phyloP scores from a whole-genome alignment of 2,329 filamentous ascomycete species.

The Colletotrichum musicola region DNA sequence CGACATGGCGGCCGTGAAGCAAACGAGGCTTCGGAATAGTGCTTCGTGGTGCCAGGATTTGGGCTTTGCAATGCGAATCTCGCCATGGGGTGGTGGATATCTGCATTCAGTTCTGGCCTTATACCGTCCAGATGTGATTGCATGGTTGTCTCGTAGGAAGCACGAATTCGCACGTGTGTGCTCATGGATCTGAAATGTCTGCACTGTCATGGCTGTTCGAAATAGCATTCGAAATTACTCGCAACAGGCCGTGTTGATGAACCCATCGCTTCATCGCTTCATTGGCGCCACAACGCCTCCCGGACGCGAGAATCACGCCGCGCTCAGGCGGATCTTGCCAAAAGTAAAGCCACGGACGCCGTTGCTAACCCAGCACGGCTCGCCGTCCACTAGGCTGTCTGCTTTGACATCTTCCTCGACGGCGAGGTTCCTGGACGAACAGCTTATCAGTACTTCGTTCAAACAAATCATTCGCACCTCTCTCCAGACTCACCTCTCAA shows the following conservation, averaged over 20 bases:
- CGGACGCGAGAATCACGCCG: background rate
- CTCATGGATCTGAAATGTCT: too few relatives aligned
- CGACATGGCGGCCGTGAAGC: background rate
- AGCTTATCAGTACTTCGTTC: constrained; percentile 22
- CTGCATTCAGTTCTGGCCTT: background rate
- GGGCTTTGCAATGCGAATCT: background rate
- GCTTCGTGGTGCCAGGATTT: background rate
- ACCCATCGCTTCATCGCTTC: too few relatives aligned
- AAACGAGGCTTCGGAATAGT: constrained; percentile 12
- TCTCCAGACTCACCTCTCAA: constrained; percentile 67
- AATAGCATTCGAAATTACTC: too few relatives aligned
- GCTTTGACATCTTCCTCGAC: constrained; percentile 73
- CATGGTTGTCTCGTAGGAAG: background rate
- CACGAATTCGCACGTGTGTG: background rate
- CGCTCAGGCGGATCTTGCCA: constrained; percentile 54
- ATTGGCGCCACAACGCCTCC: too few relatives aligned
- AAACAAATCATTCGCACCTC: background rate
- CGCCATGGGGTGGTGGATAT: background rate
- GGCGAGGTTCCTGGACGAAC: constrained; percentile 65
- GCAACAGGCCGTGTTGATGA: too few relatives aligned
- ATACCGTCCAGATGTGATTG: background rate
- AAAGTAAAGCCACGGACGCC: constrained; percentile 83
- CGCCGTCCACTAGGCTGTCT: constrained; percentile 74
- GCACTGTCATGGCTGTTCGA: too few relatives aligned
- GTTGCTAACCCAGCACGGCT: constrained; percentile 90